phyloP scores from a whole-genome alignment of 2,329 filamentous ascomycete genomes.

The Thermoascus crustaceus region DNA sequence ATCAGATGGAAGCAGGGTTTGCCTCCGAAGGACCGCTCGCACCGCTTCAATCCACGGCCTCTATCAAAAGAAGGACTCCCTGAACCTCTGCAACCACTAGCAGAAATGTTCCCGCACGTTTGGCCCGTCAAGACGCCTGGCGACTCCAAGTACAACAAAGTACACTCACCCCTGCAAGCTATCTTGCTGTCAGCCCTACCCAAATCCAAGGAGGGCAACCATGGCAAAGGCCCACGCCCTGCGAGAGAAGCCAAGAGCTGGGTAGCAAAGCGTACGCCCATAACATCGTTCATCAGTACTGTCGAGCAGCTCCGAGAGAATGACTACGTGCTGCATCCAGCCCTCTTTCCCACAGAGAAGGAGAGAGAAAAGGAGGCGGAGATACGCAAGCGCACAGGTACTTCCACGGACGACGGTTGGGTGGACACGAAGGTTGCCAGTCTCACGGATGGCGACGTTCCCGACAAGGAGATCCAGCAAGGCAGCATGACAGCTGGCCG shows the following conservation, averaged over 20 bases:
- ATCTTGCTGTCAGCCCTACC: slow-evolving; percentile 70
- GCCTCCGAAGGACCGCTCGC: slow-evolving; percentile 23
- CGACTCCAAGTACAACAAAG: slow-evolving; percentile 68
- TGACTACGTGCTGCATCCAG: slow-evolving; percentile 77
- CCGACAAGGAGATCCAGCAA: slow-evolving; percentile 63
- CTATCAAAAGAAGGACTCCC: slow-evolving; percentile 31
- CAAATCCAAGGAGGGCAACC: slow-evolving; percentile 57
- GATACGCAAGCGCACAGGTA: slow-evolving; percentile 43
- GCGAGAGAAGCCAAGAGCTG: slow-evolving; percentile 57
- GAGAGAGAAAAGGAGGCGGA: slow-evolving; percentile 48
- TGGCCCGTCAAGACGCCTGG: slow-evolving; percentile 87
- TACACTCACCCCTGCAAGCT: slow-evolving; percentile 79
- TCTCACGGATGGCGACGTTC: slow-evolving; percentile 59
- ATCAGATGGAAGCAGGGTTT: slow-evolving; percentile 33
- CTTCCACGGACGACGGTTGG: slow-evolving; percentile 60
- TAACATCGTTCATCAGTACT: slow-evolving; percentile 69
- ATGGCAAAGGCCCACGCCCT: slow-evolving; percentile 49
- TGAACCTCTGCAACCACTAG: slow-evolving; percentile 55
- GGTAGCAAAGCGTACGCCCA: slow-evolving; percentile 68
- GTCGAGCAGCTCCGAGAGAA: slow-evolving; percentile 70
- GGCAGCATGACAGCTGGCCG: slow-evolving; percentile 80
- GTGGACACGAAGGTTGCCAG: slow-evolving; percentile 64
- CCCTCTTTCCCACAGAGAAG: slow-evolving; percentile 52
- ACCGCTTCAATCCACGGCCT: slow-evolving; percentile 25
- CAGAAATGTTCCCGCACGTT: slow-evolving; percentile 74